phyloP scores from a whole-genome alignment of 1,139 yeast genomes.

The Keqinozyma sinolaborantium region DNA sequence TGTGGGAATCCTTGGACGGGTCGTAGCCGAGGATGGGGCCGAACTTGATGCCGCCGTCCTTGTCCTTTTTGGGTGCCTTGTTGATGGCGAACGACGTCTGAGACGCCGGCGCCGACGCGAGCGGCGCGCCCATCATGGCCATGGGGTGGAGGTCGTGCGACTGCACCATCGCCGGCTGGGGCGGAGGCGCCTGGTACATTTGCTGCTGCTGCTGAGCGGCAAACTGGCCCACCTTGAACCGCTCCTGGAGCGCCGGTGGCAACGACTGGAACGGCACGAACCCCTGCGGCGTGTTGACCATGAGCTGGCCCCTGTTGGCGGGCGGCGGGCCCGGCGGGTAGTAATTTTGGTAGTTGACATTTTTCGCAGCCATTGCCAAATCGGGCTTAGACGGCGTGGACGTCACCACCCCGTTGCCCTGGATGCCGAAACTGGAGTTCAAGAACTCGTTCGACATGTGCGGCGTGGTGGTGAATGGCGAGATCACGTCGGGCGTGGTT shows the following conservation, averaged over 20 bases:
- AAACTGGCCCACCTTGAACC: constrained; percentile 14
- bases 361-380: not conserved
- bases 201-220: constrained; percentile 6
- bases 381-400: constrained; percentile 14
- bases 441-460: constrained; percentile 2
- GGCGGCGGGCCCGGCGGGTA: not conserved
- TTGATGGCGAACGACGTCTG: constrained; percentile 8
- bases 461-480: constrained; percentile 10
- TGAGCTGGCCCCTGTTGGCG: constrained; percentile 13
- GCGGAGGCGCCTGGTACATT: constrained; percentile 4
- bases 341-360: not conserved
- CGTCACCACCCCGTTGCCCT: constrained; percentile 9
- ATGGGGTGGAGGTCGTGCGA: constrained; percentile 5
- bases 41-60: constrained; percentile 32
- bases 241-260: constrained; percentile 17
- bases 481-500: constrained; percentile 10
- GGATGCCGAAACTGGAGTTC: constrained; percentile 4
- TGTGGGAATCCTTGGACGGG: constrained; percentile 33
- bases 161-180: constrained; percentile 5
- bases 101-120: constrained; percentile 11
- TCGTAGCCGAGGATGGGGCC: constrained; percentile 43
- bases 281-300: constrained; percentile 19
- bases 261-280: constrained; percentile 17
- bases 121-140: constrained; percentile 6
- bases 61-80: constrained; percentile 14